Conservation (phyloP, 768 basidiomycete species). For the Dioszegia aurantiaca region DNA sequence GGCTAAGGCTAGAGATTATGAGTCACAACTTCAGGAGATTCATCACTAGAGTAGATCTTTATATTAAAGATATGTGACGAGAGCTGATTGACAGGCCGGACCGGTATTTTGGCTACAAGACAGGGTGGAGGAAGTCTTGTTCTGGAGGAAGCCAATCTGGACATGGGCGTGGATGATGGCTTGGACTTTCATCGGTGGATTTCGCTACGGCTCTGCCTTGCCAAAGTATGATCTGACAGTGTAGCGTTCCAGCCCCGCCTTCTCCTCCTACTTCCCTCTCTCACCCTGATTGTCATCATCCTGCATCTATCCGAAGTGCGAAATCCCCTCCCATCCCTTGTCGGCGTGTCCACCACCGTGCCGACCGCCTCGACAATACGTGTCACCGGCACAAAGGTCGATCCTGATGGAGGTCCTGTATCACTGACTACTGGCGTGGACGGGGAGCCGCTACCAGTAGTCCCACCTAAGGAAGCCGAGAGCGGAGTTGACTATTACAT, state of each 20-base stretch:
- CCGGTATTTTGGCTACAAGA: slow-evolving; percentile 89
- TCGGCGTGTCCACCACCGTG: slow-evolving; percentile 22
- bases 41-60: slow-evolving; percentile 57
- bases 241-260: slow-evolving; percentile 75
- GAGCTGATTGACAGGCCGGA: slow-evolving; percentile 55
- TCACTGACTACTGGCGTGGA: slow-evolving; percentile 21
- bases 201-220: slow-evolving; percentile 41
- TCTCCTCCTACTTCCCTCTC: slow-evolving; percentile 67
- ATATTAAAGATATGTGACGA: background rate
- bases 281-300: slow-evolving; percentile 63
- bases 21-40: slow-evolving; percentile 79
- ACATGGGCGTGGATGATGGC: slow-evolving; percentile 72
- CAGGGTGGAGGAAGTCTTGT: slow-evolving; percentile 74
- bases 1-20: slow-evolving; percentile 72
- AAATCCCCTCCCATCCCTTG: slow-evolving; percentile 34
- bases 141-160: slow-evolving; percentile 74
- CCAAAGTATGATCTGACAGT: background rate
- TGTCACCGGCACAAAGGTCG: slow-evolving; percentile 5
- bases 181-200: slow-evolving; percentile 73
- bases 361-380: slow-evolving; percentile 20
- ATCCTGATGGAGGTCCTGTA: slow-evolving; percentile 10
- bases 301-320: slow-evolving; percentile 63
- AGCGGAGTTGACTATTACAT: slow-evolving; percentile 77
- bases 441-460: slow-evolving; percentile 34
- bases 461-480: slow-evolving; percentile 56